A percentile compares a stretch with the other conserved stretches of the same genome.
Conservation (phyloP, 306 rosid species). For the Phaseolus lunatus region DNA sequence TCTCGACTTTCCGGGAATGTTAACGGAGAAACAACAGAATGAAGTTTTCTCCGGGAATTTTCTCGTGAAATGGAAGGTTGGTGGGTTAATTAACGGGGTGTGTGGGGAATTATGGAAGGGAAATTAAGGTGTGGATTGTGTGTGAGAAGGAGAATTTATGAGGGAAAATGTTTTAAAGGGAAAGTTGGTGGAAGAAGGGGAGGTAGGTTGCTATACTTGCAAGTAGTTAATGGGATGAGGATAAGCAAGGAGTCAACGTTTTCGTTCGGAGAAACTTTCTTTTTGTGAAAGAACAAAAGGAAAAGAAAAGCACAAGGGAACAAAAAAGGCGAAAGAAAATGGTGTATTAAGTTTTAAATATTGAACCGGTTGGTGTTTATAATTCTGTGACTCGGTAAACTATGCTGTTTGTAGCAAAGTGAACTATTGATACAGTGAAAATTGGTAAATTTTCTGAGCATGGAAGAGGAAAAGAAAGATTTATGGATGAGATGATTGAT, state of each 20-base stretch:
- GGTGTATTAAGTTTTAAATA: not conserved
- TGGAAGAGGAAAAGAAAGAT: not conserved
- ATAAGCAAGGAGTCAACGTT: slow-evolving; percentile 50
- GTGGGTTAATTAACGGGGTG: not conserved
- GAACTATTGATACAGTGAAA: not conserved
- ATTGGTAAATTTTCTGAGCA: not conserved
- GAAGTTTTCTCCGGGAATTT: not conserved
- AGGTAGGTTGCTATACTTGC: slow-evolving; percentile 12
- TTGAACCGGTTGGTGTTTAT: not conserved
- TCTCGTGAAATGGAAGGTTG: not conserved
- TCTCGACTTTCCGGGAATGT: not conserved
- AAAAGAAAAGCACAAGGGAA: not conserved
- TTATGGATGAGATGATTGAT: not conserved
- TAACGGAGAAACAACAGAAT: not conserved
- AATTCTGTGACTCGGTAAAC: not conserved
- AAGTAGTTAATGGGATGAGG: slow-evolving; percentile 22
- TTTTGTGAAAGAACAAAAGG: slow-evolving; percentile 27
- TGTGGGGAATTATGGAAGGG: not conserved
- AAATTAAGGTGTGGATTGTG: not conserved
- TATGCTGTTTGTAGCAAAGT: no score
- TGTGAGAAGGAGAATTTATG: not conserved
- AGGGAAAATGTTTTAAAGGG: not conserved
- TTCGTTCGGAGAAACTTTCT: slow-evolving; percentile 31
- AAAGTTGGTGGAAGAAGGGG: not conserved
- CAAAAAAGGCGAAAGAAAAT: not conserved